A percentile compares a stretch with the other conserved stretches of the same genome.
Evolutionary conservation across 306 rosid species (phyloP).

Genomic region (Morella rubra): DNA sequence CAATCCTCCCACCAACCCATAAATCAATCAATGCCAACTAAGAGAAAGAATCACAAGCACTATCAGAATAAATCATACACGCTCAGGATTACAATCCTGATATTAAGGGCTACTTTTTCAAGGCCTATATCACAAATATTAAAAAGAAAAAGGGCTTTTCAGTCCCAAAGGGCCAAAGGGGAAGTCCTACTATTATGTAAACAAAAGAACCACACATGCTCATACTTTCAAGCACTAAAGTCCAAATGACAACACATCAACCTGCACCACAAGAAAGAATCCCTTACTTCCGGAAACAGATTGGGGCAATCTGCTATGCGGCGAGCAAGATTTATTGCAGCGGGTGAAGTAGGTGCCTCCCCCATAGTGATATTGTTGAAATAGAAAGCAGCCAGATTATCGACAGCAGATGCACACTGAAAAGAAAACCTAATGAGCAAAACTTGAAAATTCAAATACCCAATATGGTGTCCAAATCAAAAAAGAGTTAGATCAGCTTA

Average conservation of each 20-base stretch:
- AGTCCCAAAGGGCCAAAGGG: not conserved
- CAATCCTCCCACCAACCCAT: no score
- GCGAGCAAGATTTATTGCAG: constrained; percentile 80
- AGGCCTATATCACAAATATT: no score
- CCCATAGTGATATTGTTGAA: constrained; percentile 94
- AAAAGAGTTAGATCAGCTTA: not conserved
- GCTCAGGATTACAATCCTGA: no score
- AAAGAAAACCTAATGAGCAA: constrained; percentile 20
- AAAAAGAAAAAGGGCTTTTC: no score
- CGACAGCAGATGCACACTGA: constrained; percentile 99
- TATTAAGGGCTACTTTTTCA: no score
- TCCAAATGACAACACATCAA: not conserved
- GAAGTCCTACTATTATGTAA: not conserved
- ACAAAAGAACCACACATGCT: not conserved
- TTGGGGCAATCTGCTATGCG: constrained; percentile 87
- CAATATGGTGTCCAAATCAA: not conserved
- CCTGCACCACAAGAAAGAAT: not conserved
- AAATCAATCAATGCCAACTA: not conserved
- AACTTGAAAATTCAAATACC: constrained; percentile 9
- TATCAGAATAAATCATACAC: not conserved
- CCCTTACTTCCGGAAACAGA: constrained; percentile 88
- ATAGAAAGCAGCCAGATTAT: constrained; percentile 89
- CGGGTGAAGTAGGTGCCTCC: constrained; percentile 80
- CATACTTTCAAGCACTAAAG: not conserved
- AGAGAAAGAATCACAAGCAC: not conserved